Evolutionary conservation across 495 filamentous ascomycete genomes (phyloP).

Genomic region (Tuber brumale): DNA sequence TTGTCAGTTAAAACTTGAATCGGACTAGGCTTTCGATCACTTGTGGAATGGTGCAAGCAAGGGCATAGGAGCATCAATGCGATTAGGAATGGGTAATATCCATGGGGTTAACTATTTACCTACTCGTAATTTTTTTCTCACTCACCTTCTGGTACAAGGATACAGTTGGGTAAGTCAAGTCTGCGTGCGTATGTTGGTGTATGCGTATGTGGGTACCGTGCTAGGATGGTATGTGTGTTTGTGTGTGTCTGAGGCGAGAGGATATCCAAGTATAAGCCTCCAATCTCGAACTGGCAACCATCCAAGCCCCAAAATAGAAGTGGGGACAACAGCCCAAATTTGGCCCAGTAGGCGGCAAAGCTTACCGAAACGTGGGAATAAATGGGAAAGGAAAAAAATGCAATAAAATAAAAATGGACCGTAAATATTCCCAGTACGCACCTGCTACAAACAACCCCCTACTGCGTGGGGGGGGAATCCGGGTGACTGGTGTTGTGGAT

Average conservation of each 20-base stretch:
- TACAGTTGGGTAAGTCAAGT: background rate
- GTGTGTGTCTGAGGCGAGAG: conserved; percentile 33
- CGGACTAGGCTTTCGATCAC: background rate
- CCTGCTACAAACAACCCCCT: conserved; percentile 20
- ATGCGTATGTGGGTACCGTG: background rate
- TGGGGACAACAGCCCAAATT: conserved; percentile 29
- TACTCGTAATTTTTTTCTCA: conserved; percentile 18
- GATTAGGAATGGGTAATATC: conserved; percentile 30
- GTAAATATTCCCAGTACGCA: conserved; percentile 27
- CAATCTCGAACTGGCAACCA: conserved; percentile 33
- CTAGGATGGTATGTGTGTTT: conserved; percentile 17
- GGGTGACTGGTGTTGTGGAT: conserved; percentile 7
- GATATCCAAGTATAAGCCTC: conserved; percentile 40
- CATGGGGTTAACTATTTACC: conserved; percentile 36
- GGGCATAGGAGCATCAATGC: conserved; percentile 28
- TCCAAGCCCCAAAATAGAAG: conserved; percentile 35
- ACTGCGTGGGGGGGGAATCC: conserved; percentile 1
- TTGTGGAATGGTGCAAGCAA: conserved; percentile 15
- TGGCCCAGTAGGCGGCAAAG: conserved; percentile 37
- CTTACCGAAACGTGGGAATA: conserved; percentile 26
- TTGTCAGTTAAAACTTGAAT: background rate
- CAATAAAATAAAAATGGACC: conserved; percentile 28
- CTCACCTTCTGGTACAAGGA: background rate
- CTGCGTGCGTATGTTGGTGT: conserved; percentile 2
- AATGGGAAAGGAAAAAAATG: conserved; percentile 9